Evolutionary conservation across 768 basidiomycete species (phyloP).

Genomic region (Agrocybe chaxingu): DNA sequence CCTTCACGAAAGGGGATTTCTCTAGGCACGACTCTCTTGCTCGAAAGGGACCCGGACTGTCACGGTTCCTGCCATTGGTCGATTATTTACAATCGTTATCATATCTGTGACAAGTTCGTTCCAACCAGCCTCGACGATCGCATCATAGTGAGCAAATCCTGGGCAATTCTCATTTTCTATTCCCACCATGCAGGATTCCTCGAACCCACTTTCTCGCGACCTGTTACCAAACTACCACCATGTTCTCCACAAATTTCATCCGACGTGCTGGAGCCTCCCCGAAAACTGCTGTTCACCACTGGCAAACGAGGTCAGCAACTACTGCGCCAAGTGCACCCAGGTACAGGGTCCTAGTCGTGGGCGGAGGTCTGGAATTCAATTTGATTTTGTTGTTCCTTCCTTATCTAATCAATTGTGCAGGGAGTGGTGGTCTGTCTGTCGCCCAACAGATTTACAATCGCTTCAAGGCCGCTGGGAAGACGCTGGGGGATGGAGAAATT

Average conservation of each 20-base stretch:
- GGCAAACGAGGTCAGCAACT: constrained; percentile 26
- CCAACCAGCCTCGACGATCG: too few relatives aligned
- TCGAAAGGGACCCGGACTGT: too few relatives aligned
- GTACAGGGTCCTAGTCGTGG: constrained; percentile 83
- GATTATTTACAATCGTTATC: too few relatives aligned
- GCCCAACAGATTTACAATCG: constrained; percentile 87
- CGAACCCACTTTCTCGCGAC: neutral
- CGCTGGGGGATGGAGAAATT: constrained; percentile 72
- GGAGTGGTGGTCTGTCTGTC: constrained; percentile 76
- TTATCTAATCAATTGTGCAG: constrained; percentile 33
- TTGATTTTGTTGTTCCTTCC: neutral
- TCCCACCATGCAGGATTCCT: neutral
- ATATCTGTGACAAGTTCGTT: too few relatives aligned
- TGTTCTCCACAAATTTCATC: constrained; percentile 10
- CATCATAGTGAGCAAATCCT: too few relatives aligned
- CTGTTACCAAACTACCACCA: constrained; percentile 8
- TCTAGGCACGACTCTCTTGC: too few relatives aligned
- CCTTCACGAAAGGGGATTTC: too few relatives aligned
- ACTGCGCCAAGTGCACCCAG: constrained; percentile 43
- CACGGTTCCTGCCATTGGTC: too few relatives aligned
- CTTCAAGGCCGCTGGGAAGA: constrained; percentile 67
- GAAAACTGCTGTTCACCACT: constrained; percentile 4
- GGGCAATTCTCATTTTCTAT: neutral
- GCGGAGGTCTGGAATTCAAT: constrained; percentile 60
- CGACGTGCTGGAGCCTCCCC: constrained; percentile 12